These are phyloP conservation scores for Trichophyton benhamiae DNA, from an alignment of 2,329 filamentous ascomycete species.

Conservation along the genomic window DNA sequence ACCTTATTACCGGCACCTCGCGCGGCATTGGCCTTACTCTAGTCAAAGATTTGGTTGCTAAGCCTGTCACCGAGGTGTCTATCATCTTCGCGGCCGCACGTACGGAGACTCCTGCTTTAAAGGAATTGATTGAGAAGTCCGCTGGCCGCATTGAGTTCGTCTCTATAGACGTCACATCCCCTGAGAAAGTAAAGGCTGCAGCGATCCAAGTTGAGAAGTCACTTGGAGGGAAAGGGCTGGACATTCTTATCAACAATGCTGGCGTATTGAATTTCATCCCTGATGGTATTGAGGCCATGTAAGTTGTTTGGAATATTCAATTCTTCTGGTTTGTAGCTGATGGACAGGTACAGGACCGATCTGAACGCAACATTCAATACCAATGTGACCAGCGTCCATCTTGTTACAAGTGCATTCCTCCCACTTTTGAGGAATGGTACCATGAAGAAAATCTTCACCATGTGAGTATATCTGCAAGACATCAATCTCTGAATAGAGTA, in stretches of 20 bases:
- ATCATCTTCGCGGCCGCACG: conserved; percentile 32
- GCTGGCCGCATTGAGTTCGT: conserved; percentile 25
- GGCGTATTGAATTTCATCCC: conserved; percentile 15
- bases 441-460: conserved; percentile 32
- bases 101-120: conserved; percentile 18
- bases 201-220: conserved; percentile 22
- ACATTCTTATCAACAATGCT: conserved; percentile 24
- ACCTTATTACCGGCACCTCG: conserved; percentile 25
- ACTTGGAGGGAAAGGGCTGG: conserved; percentile 26
- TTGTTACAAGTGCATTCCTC: conserved; percentile 26
- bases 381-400: conserved; percentile 31
- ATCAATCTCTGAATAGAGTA: too few species aligned
- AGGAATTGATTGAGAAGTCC: conserved; percentile 23
- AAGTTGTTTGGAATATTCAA: neutral
- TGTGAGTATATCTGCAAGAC: conserved; percentile 18
- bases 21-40: conserved; percentile 27
- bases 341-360: conserved; percentile 11
- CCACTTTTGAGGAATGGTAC: conserved; percentile 24
- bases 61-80: conserved; percentile 22
- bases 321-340: neutral
- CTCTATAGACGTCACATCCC: conserved; percentile 26
- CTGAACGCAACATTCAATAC: conserved; percentile 22
- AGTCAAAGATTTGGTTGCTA: conserved; percentile 18
- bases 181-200: conserved; percentile 25
- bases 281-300: conserved; percentile 14